Percentiles rank a stretch among this genome's conserved stretches.
Evolutionary conservation across 225 moss, liverwort and hornwort species (phyloP).

Genomic region (Straminergon stramineum): DNA sequence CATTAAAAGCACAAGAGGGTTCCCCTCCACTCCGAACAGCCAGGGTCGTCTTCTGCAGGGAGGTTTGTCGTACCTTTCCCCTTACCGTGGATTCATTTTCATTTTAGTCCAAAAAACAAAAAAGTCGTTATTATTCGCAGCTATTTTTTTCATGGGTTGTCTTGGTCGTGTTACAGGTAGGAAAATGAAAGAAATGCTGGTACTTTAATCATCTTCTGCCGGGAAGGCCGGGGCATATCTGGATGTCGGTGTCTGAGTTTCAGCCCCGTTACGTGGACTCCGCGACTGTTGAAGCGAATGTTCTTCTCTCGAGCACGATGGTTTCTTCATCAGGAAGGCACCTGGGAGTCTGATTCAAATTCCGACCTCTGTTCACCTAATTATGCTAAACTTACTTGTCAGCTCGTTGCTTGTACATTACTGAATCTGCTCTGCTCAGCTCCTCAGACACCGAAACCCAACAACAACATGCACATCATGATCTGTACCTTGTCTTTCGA

Average conservation of each 20-base stretch:
- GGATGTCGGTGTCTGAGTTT: conserved; percentile 12
- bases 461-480: conserved; percentile 3
- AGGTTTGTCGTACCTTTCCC: background rate
- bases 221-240: background rate
- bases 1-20: background rate
- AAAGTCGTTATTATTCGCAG: background rate
- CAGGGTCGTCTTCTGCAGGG: background rate
- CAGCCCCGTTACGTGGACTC: background rate
- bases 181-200: background rate
- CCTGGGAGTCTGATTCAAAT: background rate
- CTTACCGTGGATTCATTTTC: background rate
- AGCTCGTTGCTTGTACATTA: background rate
- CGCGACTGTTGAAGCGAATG: background rate
- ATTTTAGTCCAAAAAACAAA: background rate
- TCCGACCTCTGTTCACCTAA: background rate
- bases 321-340: background rate
- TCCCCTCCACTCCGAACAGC: background rate
- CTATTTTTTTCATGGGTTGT: background rate
- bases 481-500: background rate
- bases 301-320: background rate
- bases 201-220: background rate
- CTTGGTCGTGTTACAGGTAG: background rate
- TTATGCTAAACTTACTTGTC: background rate
- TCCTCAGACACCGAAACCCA: background rate
- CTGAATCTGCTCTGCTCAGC: background rate